A percentile compares a stretch with the other conserved stretches of the same genome.
These are phyloP conservation scores for Saccharomycopsis microspora DNA, from an alignment of 805 yeast species.

Conservation along the genomic window DNA sequence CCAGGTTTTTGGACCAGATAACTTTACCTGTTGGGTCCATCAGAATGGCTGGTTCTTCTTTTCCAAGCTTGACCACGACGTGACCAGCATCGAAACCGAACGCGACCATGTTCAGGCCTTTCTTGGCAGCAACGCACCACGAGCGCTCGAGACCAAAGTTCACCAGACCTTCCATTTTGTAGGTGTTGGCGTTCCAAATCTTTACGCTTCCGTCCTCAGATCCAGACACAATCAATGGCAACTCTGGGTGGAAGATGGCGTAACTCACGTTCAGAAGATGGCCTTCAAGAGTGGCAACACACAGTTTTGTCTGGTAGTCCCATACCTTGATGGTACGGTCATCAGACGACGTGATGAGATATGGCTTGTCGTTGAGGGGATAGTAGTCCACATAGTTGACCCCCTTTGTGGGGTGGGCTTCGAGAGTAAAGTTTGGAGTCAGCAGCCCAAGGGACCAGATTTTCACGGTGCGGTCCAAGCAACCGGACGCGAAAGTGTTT, in stretches of 20 bases:
- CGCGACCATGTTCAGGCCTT: slow-evolving; percentile 66
- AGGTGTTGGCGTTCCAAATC: slow-evolving; percentile 91
- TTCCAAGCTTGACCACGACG: slow-evolving; percentile 80
- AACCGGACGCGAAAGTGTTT: slow-evolving; percentile 94
- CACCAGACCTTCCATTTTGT: slow-evolving; percentile 83
- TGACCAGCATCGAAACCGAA: slow-evolving; percentile 94
- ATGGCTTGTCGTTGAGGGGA: slow-evolving; percentile 96
- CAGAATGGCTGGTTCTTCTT: slow-evolving; percentile 86
- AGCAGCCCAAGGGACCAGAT: slow-evolving; percentile 90
- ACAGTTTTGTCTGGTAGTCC: slow-evolving; percentile 96
- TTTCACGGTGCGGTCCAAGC: slow-evolving; percentile 91
- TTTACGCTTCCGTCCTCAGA: slow-evolving; percentile 93
- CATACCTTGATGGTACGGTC: slow-evolving; percentile 82
- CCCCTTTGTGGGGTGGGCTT: slow-evolving; percentile 87
- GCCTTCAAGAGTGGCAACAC: slow-evolving; percentile 90
- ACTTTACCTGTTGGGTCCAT: slow-evolving; percentile 91
- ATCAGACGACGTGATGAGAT: slow-evolving; percentile 82
- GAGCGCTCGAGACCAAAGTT: slow-evolving; percentile 91
- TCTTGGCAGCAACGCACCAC: slow-evolving; percentile 77
- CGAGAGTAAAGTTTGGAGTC: slow-evolving; percentile 81
- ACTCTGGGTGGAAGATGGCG: slow-evolving; percentile 96
- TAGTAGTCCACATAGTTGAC: slow-evolving; percentile 95
- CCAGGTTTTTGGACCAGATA: slow-evolving; percentile 84
- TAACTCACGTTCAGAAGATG: slow-evolving; percentile 91
- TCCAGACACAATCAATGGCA: slow-evolving; percentile 90